Evolutionary conservation across 139 green algal genomes (phyloP), one percentile per base, ranked within the genome.

Genomic region (Closterium sp.): DNA sequence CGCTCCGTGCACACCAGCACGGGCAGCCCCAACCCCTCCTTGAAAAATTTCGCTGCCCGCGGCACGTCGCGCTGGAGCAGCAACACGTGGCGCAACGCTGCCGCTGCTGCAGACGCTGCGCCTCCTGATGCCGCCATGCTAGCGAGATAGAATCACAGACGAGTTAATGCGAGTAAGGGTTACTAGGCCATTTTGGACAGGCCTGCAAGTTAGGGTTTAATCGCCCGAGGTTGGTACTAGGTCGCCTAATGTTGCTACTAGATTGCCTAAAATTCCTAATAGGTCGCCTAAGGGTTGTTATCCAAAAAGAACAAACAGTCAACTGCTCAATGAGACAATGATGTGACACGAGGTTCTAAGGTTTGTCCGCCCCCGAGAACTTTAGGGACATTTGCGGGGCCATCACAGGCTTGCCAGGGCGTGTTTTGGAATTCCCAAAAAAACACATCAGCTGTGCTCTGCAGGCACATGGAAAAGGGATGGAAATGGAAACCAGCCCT

Each of bases 31-130:
- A 98, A 34, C 30, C 96, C 96, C 33, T 97, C 87, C 10, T 86
- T 91, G 85, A 97, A 97, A 66, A 98, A 98, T 4, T 88, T 88
- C 19, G 94, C 93, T 0, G 96, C 97, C 43, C 90, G 94, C 4
- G 94, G 91, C 5, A 98, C 94, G 89, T 98, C 95, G 2, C 94
- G 91, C 88, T 97, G 95, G 76, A 98, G 86, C 21, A 98, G 91
- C 55, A 98, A 87, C 3, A 98, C 76, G 84, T 96, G 84, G 3
- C 88, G 35, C 87, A 93, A 34, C 36, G 21, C 23, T 30, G 86
- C 89, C 23, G 31, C 33, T 64, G 83, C 88, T 28, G 43, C 43
- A 25, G 43, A 69, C 9, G 12, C 43, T 69, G 43, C 43, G 2
- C 43, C 12, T 28, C 43, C 43, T 69, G 43, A 69, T 69, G 21